Evolutionary conservation across 805 yeast genomes (phyloP).

Genomic region (Scheffersomyces amazonensis): DNA sequence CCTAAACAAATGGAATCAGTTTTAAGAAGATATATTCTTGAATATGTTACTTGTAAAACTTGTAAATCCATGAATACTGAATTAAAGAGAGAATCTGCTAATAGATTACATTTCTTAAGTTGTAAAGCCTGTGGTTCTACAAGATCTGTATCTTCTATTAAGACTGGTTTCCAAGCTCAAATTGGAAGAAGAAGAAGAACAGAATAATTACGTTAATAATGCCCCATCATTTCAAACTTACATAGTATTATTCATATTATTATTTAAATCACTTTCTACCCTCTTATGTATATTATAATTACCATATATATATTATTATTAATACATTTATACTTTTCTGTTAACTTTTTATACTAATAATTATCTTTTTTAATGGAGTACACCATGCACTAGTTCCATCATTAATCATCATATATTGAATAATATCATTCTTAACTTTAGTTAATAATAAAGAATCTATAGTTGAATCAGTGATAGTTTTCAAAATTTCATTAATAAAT

Average conservation of each 20-base stretch:
- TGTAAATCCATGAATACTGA: constrained; percentile 98
- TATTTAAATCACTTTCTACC: background rate
- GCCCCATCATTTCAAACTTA: no score
- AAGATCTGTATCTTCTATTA: constrained; percentile 93
- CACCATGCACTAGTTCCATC: constrained; percentile 65
- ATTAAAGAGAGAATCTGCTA: constrained; percentile 90
- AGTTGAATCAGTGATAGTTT: constrained; percentile 11
- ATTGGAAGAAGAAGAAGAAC: constrained; percentile 85
- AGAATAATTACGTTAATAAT: constrained; percentile 1
- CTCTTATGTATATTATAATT: background rate
- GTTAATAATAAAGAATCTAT: constrained; percentile 10
- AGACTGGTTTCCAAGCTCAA: constrained; percentile 99
- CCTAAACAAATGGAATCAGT: constrained; percentile 97
- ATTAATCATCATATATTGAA: constrained; percentile 56
- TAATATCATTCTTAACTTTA: constrained; percentile 26
- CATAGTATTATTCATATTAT: background rate
- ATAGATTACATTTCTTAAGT: constrained; percentile 94
- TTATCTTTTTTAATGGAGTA: constrained; percentile 57
- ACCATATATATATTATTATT: background rate
- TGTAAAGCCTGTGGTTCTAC: constrained; percentile 98
- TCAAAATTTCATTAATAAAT: constrained; percentile 12
- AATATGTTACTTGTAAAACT: constrained; percentile 97
- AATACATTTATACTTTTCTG: background rate
- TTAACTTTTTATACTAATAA: constrained; percentile 15
- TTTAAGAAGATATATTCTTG: constrained; percentile 92